Conservation (phyloP, 257 asterid genomes). For the Fraxinus anomala region DNA sequence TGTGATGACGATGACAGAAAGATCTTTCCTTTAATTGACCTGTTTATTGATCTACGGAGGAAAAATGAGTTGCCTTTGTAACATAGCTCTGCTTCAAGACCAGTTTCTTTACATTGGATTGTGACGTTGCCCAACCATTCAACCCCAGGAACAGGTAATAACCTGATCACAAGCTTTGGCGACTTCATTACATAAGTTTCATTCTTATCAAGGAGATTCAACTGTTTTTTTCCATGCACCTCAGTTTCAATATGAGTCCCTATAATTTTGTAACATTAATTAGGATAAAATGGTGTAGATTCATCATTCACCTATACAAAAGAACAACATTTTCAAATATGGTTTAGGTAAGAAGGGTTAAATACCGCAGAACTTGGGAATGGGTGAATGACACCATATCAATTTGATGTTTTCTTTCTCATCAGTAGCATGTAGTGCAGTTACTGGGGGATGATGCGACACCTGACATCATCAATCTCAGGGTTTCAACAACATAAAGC, state of each 20-base stretch:
- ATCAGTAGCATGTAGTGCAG: conserved; percentile 85
- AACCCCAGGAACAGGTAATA: conserved; percentile 65
- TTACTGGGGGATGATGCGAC: conserved; percentile 89
- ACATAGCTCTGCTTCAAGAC: conserved; percentile 59
- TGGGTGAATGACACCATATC: conserved; percentile 68
- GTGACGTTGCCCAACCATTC: conserved; percentile 80
- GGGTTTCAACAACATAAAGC: not conserved
- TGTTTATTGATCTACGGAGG: conserved; percentile 41
- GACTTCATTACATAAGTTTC: conserved; percentile 75
- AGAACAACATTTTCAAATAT: not conserved
- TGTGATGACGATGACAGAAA: conserved; percentile 48
- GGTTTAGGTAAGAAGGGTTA: not conserved
- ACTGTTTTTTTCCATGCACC: conserved; percentile 54
- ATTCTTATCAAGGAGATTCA: conserved; percentile 49
- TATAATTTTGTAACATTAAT: conserved; percentile 14
- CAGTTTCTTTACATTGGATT: conserved; percentile 64
- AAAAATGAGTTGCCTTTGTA: conserved; percentile 54
- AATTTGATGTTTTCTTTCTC: conserved; percentile 58
- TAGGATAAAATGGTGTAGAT: not conserved
- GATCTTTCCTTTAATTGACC: conserved; percentile 71
- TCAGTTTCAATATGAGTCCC: conserved; percentile 72
- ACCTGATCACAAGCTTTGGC: conserved; percentile 65
- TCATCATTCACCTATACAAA: not conserved
- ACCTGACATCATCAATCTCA: conserved; percentile 41
- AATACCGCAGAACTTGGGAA: conserved; percentile 70